Evolutionary conservation across 371 early-diverging fungal species (phyloP).

Genomic region (Mucor piriformis): DNA sequence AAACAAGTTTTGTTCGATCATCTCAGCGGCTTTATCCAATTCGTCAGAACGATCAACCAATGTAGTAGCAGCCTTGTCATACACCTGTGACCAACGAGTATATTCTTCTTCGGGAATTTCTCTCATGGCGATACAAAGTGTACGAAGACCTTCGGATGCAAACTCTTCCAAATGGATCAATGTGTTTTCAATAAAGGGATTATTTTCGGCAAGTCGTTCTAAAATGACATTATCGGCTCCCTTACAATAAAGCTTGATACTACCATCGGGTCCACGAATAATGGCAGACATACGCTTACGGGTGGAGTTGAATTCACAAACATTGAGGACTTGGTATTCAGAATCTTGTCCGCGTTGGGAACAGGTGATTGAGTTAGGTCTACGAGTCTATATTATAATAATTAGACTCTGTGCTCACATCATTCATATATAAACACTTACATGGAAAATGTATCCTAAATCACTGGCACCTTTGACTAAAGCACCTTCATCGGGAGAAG

Average conservation of each 20-base stretch:
- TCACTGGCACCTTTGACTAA: conserved; percentile 80
- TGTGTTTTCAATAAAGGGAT: conserved; percentile 80
- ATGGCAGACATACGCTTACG: conserved; percentile 97
- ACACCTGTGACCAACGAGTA: conserved; percentile 78
- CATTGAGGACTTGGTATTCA: conserved; percentile 89
- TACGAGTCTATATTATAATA: conserved; percentile 68
- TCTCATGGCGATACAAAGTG: conserved; percentile 93
- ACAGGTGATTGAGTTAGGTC: conserved; percentile 86
- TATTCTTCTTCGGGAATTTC: conserved; percentile 91
- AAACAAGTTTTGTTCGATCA: conserved; percentile 92
- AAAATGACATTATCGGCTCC: conserved; percentile 99
- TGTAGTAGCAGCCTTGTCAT: conserved; percentile 88
- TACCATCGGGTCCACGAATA: conserved; percentile 88
- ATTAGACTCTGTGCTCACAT: background rate
- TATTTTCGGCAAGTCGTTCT: conserved; percentile 82
- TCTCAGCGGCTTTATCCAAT: conserved; percentile 89
- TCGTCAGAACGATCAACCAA: conserved; percentile 86
- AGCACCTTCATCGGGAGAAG: conserved; percentile 92
- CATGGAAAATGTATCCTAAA: conserved; percentile 66
- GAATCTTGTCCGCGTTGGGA: conserved; percentile 62
- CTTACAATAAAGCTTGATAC: conserved; percentile 93
- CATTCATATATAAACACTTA: conserved; percentile 13
- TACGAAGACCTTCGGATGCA: conserved; percentile 91
- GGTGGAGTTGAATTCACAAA: conserved; percentile 97
- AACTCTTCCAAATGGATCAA: conserved; percentile 82